These are phyloP conservation scores for Mycena vulgaris DNA, from an alignment of 768 basidiomycete species.

Conservation along the genomic window DNA sequence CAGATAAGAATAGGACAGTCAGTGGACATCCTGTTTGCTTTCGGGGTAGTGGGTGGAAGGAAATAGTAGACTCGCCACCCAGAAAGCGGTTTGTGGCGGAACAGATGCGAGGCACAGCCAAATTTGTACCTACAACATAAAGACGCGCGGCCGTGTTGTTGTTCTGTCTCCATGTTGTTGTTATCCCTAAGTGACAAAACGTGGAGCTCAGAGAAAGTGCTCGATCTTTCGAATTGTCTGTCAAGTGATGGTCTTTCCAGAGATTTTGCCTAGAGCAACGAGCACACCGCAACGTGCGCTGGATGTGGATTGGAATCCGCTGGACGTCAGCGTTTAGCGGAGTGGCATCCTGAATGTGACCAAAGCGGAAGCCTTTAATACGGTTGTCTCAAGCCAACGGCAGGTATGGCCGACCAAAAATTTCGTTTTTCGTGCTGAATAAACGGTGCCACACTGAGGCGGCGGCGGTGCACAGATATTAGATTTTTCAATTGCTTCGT, in stretches of 20 bases:
- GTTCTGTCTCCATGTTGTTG: not conserved
- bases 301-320: no score
- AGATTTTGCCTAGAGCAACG: no score
- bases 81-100: not conserved
- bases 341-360: not conserved
- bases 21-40: not conserved
- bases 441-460: no score
- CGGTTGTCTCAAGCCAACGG: no score
- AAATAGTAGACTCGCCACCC: not conserved
- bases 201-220: no score
- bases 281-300: no score
- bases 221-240: no score
- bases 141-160: not conserved
- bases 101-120: not conserved
- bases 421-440: no score
- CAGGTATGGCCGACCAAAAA: no score
- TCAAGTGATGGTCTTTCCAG: no score
- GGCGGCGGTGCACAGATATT: no score
- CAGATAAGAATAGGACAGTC: conserved; percentile 15
- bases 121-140: not conserved
- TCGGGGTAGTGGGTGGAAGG: not conserved
- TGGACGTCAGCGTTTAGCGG: not conserved
- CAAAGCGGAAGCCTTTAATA: not conserved
- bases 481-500: no score
- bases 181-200: not conserved